Percentiles rank a stretch among this genome's conserved stretches.
These are phyloP conservation scores for Emergomyces pasteurianus DNA, from an alignment of 2,329 filamentous ascomycete species.

Conservation along the genomic window DNA sequence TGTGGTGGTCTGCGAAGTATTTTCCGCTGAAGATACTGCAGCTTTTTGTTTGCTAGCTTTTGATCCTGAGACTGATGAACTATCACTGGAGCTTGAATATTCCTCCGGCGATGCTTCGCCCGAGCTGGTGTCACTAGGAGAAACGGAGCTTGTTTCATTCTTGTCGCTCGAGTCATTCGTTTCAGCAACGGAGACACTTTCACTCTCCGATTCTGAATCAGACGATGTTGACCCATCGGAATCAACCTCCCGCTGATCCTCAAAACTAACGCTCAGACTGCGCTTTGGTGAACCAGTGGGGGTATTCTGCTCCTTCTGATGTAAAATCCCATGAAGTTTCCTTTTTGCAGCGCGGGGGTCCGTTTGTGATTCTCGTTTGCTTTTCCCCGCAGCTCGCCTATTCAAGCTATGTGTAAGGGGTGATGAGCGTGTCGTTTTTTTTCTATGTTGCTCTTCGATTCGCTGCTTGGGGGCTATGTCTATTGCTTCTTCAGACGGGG, in stretches of 20 bases:
- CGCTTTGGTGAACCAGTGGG: conserved; percentile 16
- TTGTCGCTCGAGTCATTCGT: conserved; percentile 9
- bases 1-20: conserved; percentile 2
- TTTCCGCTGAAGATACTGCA: not conserved
- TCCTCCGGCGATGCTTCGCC: conserved; percentile 7
- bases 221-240: conserved; percentile 4
- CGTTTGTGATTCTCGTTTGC: not conserved
- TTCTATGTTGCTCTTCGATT: conserved; percentile 5
- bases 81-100: conserved; percentile 15
- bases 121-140: conserved; percentile 10
- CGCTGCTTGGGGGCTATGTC: conserved; percentile 5
- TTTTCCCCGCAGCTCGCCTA: not conserved
- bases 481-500: conserved; percentile 32
- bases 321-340: not conserved
- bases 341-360: not conserved
- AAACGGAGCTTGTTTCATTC: conserved; percentile 15
- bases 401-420: conserved; percentile 8
- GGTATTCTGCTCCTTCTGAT: not conserved
- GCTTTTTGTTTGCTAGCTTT: conserved; percentile 1
- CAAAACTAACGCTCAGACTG: conserved; percentile 25
- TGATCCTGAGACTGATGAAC: conserved; percentile 15
- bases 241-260: conserved; percentile 10
- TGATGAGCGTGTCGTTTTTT: not conserved
- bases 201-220: conserved; percentile 8
- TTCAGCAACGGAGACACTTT: conserved; percentile 9